A percentile compares a stretch with the other conserved stretches of the same genome.
These are phyloP conservation scores for Verticillium albo-atrum DNA, from an alignment of 2,329 filamentous ascomycete genomes.

Conservation along the genomic window DNA sequence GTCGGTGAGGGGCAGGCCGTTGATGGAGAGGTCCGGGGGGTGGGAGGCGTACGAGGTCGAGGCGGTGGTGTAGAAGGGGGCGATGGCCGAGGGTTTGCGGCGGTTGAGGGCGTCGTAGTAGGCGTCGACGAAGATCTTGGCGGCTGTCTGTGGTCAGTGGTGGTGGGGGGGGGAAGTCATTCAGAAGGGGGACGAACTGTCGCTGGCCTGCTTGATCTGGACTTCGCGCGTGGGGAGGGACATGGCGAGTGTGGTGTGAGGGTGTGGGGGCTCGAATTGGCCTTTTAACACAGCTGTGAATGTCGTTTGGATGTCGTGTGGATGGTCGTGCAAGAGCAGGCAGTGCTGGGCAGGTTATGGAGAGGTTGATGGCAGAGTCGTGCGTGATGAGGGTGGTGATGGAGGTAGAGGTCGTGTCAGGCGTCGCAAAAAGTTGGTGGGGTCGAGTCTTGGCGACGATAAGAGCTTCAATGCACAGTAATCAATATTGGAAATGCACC, in stretches of 20 bases:
- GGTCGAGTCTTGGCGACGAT: neutral
- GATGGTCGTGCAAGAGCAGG: too few species aligned
- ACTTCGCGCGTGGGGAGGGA: constrained; percentile 33
- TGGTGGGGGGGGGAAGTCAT: neutral
- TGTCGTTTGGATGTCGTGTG: too few species aligned
- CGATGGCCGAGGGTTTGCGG: constrained; percentile 56
- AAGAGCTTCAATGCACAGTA: constrained; percentile 2
- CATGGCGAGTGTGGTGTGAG: constrained; percentile 18
- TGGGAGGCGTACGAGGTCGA: constrained; percentile 45
- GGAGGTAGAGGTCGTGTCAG: too few species aligned
- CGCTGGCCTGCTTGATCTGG: constrained; percentile 39
- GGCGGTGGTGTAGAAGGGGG: constrained; percentile 67
- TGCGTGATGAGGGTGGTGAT: too few species aligned
- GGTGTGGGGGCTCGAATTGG: neutral
- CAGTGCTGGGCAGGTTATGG: constrained; percentile 12
- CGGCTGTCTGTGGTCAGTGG: constrained; percentile 43
- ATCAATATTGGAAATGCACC: too few species aligned
- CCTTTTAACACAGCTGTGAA: too few species aligned
- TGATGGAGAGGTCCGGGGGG: constrained; percentile 70
- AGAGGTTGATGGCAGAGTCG: neutral
- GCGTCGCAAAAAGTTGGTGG: neutral
- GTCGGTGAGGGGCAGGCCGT: constrained; percentile 63
- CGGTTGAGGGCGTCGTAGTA: constrained; percentile 74
- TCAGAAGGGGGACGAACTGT: constrained; percentile 32
- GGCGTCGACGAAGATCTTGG: constrained; percentile 64